Percentiles rank a stretch among this genome's conserved stretches.
Evolutionary conservation across 306 rosid genomes (phyloP).

Genomic region (Prunus kanzakura): DNA sequence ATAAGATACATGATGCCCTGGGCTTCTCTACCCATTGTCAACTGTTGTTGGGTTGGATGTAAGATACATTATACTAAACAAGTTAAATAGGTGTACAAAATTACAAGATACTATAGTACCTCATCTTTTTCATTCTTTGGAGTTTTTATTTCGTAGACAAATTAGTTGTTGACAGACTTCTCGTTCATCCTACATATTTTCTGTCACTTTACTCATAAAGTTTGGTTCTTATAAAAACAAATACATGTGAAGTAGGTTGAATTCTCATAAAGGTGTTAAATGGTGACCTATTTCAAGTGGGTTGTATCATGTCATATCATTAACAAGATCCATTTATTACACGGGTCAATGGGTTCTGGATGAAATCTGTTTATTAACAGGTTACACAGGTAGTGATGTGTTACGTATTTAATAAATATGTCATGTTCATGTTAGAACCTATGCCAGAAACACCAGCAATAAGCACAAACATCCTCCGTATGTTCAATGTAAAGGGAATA

Average conservation of each 20-base stretch:
- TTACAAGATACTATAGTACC: no score
- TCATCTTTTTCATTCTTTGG: no score
- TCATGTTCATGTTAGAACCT: not conserved
- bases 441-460: not conserved
- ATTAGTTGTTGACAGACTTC: no score
- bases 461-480: not conserved
- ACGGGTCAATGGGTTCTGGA: not conserved
- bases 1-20: no score
- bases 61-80: no score
- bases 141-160: no score
- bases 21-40: no score
- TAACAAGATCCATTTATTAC: not conserved
- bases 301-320: not conserved
- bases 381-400: not conserved
- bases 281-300: not conserved
- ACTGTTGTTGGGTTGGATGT: no score
- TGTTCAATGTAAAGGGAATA: not conserved
- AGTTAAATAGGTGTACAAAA: no score
- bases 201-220: not conserved
- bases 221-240: not conserved
- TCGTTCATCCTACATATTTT: not conserved
- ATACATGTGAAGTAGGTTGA: not conserved
- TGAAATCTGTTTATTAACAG: not conserved
- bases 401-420: not conserved
- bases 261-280: not conserved